Evolutionary conservation across 805 yeast species (phyloP), one percentile per base, ranked within the genome.

Genomic region (Zygosaccharomyces pseudorouxii): DNA sequence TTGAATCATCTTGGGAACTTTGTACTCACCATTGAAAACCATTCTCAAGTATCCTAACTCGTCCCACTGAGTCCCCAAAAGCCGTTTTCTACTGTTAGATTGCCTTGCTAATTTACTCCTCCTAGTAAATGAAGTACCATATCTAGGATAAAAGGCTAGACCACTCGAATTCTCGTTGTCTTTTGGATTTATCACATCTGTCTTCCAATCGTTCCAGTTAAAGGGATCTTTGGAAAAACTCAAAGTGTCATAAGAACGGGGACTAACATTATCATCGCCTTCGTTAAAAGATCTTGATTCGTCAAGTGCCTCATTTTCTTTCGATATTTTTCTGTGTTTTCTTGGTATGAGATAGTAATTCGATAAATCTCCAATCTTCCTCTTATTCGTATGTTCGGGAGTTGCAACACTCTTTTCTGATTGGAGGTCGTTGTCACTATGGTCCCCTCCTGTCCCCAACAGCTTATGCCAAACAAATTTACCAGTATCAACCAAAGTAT

Each of bases 41-140:
- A 59, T 55, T 46, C 64, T 62, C 29, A 71, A 46, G 52, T 64
- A 69, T 2, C 56, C 45, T 5, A 60, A 54, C 45, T 64, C 68
- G 33, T 60, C 60, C 2, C 66, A 52, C 27, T 55, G 55, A 1
- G 52, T 51, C 19, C 58, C 55, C 5, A 58, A 45, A 0, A 52
- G 47, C 4, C 57, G 39, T 5, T 51, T 46, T 8, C 55, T 49
- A n/a, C 44, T 51, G 33, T 23, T 25, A n/a, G 35, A 29, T 9
- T 42, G 49, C 23, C 38, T 41, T 30, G 33, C 31, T 18, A 27
- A 11, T 23, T 50, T 58, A 7, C 49, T 48, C 45, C 60, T 60
- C 38, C 57, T 52, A 37, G 63, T 40, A 42, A 72, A 66, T 2
- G 62, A 51, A 1, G 74, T 69, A 3, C 78, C 78, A 49, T 74